A percentile compares a stretch with the other conserved stretches of the same genome.
Conservation (phyloP, 352 stramenopile species). For the Pelagophyceae sp. region DNA sequence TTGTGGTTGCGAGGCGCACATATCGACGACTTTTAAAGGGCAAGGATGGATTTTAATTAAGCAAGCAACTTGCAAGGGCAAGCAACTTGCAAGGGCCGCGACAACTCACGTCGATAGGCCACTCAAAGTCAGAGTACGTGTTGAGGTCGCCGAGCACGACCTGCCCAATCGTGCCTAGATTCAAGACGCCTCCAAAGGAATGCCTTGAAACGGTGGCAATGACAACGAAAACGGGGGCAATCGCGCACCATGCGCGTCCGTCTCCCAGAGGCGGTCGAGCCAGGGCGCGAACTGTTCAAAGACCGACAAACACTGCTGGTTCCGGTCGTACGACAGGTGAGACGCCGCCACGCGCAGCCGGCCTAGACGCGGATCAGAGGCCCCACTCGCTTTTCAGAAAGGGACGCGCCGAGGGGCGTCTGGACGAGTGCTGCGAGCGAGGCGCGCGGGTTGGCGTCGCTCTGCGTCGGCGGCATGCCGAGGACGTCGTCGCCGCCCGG, state of each 20-base stretch:
- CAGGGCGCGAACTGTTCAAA: background rate
- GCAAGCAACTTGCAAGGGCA: too few relatives aligned
- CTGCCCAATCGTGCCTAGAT: background rate
- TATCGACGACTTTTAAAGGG: too few relatives aligned
- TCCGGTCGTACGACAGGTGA: slow-evolving; percentile 6
- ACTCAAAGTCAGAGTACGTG: slow-evolving; percentile 11
- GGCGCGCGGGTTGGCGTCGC: slow-evolving; percentile 1
- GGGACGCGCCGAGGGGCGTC: background rate
- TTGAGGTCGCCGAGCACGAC: slow-evolving; percentile 11
- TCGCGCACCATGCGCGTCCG: too few relatives aligned
- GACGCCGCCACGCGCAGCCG: background rate
- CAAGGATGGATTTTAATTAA: too few relatives aligned
- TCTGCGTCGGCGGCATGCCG: background rate
- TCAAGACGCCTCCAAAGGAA: too few relatives aligned
- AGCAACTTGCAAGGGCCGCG: too few relatives aligned
- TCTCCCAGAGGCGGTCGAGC: slow-evolving; percentile 6
- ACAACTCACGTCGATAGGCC: background rate
- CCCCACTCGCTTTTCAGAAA: too few relatives aligned
- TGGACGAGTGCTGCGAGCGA: background rate
- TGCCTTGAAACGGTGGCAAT: too few relatives aligned
- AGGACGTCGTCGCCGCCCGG: background rate
- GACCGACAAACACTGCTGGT: background rate
- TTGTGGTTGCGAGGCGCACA: too few relatives aligned
- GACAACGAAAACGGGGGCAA: too few relatives aligned
- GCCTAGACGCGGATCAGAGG: too few relatives aligned